Evolutionary conservation across 305 asterid species (phyloP), one percentile per base, ranked within the genome.

Genomic region (Fraxinus platypoda): DNA sequence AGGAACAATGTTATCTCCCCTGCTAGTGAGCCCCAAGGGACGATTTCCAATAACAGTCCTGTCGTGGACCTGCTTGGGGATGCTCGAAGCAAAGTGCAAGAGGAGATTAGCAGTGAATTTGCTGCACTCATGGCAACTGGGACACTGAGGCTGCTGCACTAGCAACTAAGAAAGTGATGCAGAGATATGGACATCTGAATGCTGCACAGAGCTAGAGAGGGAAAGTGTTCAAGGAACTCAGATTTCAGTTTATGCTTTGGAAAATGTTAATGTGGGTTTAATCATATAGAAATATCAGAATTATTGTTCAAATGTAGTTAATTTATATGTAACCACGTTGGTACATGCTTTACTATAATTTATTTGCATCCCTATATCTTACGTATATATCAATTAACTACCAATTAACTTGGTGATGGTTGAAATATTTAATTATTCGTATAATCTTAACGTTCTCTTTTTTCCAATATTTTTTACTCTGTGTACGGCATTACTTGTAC

Each of bases 41-140:
- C 86, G 81, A 15, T 86, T 3, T 46, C 91, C 25, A 59, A 37
- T 43, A 80, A 33, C 33, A 84, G 25, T 26, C 83, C 25, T 49
- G 12, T 19, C 8, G 62, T 75, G 71, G 94, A 89, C 77, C 89
- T 90, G 23, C 91, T 89, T 3, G 90, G 92, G 77, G 89, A 84
- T 59, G 94, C 93, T 17, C 91, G 98, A 54, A 90, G 81, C 88
- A 92, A 86, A 90, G 93, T 95, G 54, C 98, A 92, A 84, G 97
- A 91, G 74, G 99, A 95, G 89, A 94, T 95, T 34, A 87, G 86
- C 85, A 81, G 81, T 17, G 99, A 95, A 84, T 95, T 94, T 81
- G 95, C 96, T 71, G 91, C 97, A 75, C 87, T 95, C 37, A 95
- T 95, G 99, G 98, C 97, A 28, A 84, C 89, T 3, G 99, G 99